Evolutionary conservation across 768 basidiomycete genomes (phyloP), one percentile per base, ranked within the genome.

Genomic region (Boletus fagicola): DNA sequence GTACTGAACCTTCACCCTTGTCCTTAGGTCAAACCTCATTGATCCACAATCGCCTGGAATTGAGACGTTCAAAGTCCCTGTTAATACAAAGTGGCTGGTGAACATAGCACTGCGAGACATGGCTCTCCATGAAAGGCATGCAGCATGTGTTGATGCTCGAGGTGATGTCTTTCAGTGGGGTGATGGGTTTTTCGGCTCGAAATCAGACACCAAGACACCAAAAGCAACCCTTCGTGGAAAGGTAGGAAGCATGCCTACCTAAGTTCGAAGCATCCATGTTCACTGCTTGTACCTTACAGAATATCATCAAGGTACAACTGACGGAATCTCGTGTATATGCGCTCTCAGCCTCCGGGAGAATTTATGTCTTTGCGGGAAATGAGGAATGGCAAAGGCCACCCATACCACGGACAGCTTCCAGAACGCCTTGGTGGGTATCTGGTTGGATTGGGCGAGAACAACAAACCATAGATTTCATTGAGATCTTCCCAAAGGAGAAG

Each of bases 101-200:
- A 81, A 82, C 54, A 78, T 86, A 47, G 88, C 90, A 5, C 76
- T 94, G 15, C 83, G 90, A 10, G 90, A 93, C 65, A 68, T 93
- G 38, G 83, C 79, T 13, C 72, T 93, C 28, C 85, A 91, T 52
- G 77, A 81, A 55, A 75, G 73, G 33, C 84, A 88, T 60, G 88
- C 83, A 1, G 90, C 85, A 15, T 91, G 88, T 59, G 82, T 93
- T 20, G 90, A 93, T 65, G 84, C 83, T 9, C 78, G 81, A 36
- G 92, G 92, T 26, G 86, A 94, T 62, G 85, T 92, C 3, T 88
- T 90, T 64, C 90, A 92, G 63, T 94, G 91, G 91, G 91, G 91
- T 0, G 77, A 79, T 42, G 86, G 81, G 0, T 88, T 85, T 70
- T 79, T 78, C 60, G 77, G 77, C 16, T 60, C 67, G 8, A 61